Conservation (phyloP, 2,329 filamentous ascomycete genomes). For the Aspergillus fijiensis region DNA sequence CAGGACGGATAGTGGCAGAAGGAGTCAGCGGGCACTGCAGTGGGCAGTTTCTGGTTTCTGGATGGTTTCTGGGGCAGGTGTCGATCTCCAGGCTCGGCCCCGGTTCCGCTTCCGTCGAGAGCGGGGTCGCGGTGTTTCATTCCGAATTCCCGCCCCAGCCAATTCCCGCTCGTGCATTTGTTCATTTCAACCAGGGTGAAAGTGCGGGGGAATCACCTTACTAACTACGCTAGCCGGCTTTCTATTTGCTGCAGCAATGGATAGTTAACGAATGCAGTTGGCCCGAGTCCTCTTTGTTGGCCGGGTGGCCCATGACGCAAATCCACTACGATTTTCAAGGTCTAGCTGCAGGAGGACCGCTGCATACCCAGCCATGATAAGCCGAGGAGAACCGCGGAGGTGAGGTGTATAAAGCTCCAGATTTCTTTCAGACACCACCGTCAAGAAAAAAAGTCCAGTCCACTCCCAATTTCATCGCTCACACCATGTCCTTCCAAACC, state of each 20-base stretch:
- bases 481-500: slow-evolving; percentile 33
- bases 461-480: neutral
- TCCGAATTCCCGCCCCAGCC: neutral
- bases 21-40: neutral
- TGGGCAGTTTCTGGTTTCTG: too few relatives aligned
- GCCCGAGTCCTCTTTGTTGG: neutral
- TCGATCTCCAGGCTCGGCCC: neutral
- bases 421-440: neutral
- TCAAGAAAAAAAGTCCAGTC: neutral
- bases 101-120: neutral
- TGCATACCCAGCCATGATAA: neutral
- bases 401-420: neutral
- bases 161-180: neutral
- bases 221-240: neutral
- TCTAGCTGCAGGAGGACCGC: neutral
- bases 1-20: neutral
- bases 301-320: neutral
- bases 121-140: neutral
- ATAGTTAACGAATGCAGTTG: too few relatives aligned
- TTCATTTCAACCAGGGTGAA: neutral
- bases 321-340: neutral
- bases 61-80: neutral
- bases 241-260: neutral
- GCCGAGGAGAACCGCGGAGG: neutral
- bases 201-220: neutral